Evolutionary conservation across 495 filamentous ascomycete species (phyloP), one percentile per base, ranked within the genome.

Genomic region (Xylaria venustula): DNA sequence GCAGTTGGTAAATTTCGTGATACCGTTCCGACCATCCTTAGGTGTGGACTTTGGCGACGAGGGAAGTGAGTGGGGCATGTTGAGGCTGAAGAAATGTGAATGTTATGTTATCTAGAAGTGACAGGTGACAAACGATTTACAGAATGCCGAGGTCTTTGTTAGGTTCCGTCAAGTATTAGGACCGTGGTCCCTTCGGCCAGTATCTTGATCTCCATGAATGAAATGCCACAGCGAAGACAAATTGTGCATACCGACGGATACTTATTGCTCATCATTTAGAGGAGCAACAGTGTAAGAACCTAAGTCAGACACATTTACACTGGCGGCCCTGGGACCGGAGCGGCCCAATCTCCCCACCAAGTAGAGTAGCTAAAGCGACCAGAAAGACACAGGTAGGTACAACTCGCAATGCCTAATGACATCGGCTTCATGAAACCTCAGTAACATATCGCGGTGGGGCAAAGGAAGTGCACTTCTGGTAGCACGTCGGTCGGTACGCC

Each of bases 1-100:
- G 67, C 90, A 91, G 76, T 92, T 93, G 69, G 89, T 92, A 68
- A 95, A 87, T 69, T 92, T 91, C 72, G 87, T 90, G 69, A 93
- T 88, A 61, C 85, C 80, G 46, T 78, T 67, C 60, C 64, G 58
- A 23, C 69, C 69, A 44, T 63, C 64, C 32, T 41, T 58, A n/a
- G 66, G 67, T 40, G 62, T 65, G 28, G 69, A 67, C 60, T 71
- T 71, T 3, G 69, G 69, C 36, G 69, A 71, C 23, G 69, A 71
- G n/a, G 69, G 64, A 60, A 71, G 59, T 22, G 69, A 71, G 67
- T 71, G 69, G 54, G 69, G 69, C 69, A 71, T 71, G 26, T 32
- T 62, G 59, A 54, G 28, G 42, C 44, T 22, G 25, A 54, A n/a
- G 22, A 34, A 28, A 19, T 49, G 6, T 19, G 37, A n/a, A n/a